A percentile compares a stretch with the other conserved stretches of the same genome.
These are phyloP conservation scores for Penicillium maclennaniae DNA, from an alignment of 495 filamentous ascomycete species.

Conservation along the genomic window DNA sequence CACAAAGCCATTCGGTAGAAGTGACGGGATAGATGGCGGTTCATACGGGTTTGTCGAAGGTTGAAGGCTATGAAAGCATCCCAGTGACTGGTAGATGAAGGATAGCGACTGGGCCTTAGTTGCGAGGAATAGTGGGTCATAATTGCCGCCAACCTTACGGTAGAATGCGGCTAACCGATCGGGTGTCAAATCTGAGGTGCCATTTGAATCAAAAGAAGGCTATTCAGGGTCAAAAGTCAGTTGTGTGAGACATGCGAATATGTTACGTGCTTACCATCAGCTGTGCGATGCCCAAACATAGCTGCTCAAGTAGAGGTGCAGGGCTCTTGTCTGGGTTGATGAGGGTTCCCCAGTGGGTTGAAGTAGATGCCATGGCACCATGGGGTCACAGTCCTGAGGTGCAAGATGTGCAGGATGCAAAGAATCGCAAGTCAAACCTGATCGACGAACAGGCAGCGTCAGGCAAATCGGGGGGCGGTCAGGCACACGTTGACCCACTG, in stretches of 20 bases:
- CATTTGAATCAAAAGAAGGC: constrained; percentile 61
- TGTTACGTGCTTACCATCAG: constrained; percentile 64
- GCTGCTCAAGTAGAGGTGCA: constrained; percentile 67
- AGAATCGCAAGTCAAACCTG: constrained; percentile 5
- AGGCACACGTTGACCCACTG: constrained; percentile 38
- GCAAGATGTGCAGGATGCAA: constrained; percentile 2
- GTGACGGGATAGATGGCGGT: constrained; percentile 71
- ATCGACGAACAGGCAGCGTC: constrained; percentile 2
- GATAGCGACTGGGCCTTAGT: constrained; percentile 72
- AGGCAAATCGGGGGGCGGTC: constrained; percentile 34
- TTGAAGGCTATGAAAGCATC: constrained; percentile 78
- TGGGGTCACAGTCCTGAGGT: background rate
- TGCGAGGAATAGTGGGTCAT: constrained; percentile 79
- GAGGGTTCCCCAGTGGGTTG: constrained; percentile 73
- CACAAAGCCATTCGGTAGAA: constrained; percentile 80
- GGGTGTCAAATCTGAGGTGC: constrained; percentile 65
- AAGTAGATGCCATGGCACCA: constrained; percentile 31
- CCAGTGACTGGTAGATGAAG: constrained; percentile 87
- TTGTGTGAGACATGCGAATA: background rate
- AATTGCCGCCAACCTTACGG: constrained; percentile 81
- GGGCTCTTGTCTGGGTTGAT: constrained; percentile 77
- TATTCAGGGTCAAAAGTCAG: constrained; percentile 8
- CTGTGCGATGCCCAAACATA: constrained; percentile 73
- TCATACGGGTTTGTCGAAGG: constrained; percentile 67
- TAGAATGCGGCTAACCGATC: constrained; percentile 86